Evolutionary conservation across 1,284 basidiomycete species (phyloP).

Genomic region (Ganoderma lucidum): DNA sequence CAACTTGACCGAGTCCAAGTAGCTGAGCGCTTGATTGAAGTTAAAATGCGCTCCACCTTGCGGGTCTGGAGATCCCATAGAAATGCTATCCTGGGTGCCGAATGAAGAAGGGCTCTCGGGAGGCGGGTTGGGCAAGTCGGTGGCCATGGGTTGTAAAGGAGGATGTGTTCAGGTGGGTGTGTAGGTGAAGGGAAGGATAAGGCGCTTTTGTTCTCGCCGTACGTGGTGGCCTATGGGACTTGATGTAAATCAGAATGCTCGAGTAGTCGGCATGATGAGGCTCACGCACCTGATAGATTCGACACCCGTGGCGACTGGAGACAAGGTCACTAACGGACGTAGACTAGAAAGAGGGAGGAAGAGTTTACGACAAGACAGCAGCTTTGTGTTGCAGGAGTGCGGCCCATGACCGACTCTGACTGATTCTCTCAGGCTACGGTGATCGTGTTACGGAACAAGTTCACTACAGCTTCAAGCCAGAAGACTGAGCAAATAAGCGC

Average conservation of each 20-base stretch:
- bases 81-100: not conserved
- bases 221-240: not conserved
- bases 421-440: no score
- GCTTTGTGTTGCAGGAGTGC: not conserved
- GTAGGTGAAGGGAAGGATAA: not conserved
- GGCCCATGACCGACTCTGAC: no score
- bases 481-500: no score
- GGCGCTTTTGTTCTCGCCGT: not conserved
- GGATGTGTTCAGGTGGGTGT: not conserved
- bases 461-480: no score
- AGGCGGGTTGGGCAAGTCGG: not conserved
- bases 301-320: not conserved
- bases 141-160: not conserved
- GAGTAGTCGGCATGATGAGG: not conserved
- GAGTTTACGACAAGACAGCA: not conserved
- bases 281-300: no score
- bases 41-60: slow-evolving; percentile 46
- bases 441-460: no score
- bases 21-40: slow-evolving; percentile 84
- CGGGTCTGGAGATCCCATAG: not conserved
- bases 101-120: not conserved
- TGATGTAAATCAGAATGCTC: not conserved
- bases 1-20: slow-evolving; percentile 92
- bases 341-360: not conserved
- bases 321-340: not conserved